Conservation (phyloP, 2,329 filamentous ascomycete species). For the Venturia oleaginea region DNA sequence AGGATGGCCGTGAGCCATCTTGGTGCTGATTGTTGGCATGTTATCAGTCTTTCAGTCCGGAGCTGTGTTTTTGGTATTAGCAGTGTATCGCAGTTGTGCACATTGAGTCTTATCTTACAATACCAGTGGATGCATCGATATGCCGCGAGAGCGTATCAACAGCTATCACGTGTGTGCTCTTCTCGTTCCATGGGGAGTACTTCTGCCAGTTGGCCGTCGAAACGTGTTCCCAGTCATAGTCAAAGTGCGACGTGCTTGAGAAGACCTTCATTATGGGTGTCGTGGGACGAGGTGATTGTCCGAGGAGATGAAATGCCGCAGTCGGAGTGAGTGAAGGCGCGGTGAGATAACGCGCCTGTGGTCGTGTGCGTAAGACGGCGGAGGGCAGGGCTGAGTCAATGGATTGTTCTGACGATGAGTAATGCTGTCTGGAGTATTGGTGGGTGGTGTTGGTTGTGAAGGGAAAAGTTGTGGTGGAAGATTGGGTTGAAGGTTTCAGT, state of each 20-base stretch:
- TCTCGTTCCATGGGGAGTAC: slow-evolving; percentile 98
- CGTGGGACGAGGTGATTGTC: background rate
- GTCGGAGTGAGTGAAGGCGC: background rate
- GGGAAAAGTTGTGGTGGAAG: background rate
- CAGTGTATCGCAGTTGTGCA: slow-evolving; percentile 1
- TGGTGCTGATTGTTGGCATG: slow-evolving; percentile 57
- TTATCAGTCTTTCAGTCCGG: slow-evolving; percentile 61
- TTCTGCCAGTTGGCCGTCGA: slow-evolving; percentile 97
- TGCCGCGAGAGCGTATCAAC: slow-evolving; percentile 81
- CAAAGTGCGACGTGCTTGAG: slow-evolving; percentile 77
- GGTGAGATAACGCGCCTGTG: background rate
- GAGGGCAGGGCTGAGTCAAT: background rate
- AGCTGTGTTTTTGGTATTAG: slow-evolving; percentile 36
- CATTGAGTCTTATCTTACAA: slow-evolving; percentile 41
- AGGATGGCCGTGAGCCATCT: slow-evolving; percentile 75
- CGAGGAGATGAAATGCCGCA: background rate
- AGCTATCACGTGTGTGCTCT: slow-evolving; percentile 90
- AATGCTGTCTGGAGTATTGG: background rate
- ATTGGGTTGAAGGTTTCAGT: background rate
- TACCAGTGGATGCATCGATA: slow-evolving; percentile 55
- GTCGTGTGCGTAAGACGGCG: background rate
- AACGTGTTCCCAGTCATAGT: slow-evolving; percentile 98
- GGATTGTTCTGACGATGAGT: background rate
- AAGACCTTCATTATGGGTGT: slow-evolving; percentile 76
- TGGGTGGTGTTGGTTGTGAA: background rate